Evolutionary conservation across 352 stramenopile genomes (phyloP), one percentile per base, ranked within the genome.

Genomic region (Phytophthora constricta): DNA sequence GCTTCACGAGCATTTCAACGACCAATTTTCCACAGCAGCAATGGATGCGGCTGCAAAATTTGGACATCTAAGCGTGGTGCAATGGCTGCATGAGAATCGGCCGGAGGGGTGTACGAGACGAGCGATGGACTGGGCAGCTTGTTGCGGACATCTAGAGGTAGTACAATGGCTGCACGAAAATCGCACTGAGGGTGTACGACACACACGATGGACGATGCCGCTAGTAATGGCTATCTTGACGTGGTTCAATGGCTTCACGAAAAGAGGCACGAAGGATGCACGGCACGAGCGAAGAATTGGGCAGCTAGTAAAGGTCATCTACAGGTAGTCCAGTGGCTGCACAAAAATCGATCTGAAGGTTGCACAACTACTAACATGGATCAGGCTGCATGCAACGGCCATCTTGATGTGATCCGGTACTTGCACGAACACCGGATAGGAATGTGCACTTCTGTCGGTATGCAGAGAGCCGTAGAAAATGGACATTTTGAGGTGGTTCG

Each of bases 71-170:
- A 17, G 3, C n/a, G 8, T 23, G 41, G 41, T 47, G 2, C 16
- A 47, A 9, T n/a, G n/a, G n/a, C n/a, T n/a, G n/a, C n/a, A n/a
- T n/a, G n/a, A n/a, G n/a, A n/a, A n/a, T n/a, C n/a, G n/a, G n/a
- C n/a, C n/a, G n/a, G n/a, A n/a, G n/a, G n/a, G n/a, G 11, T 37
- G 31, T 11, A 37, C 31, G 5, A 11, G 5, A 13, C 5, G 31
- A 13, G 31, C 31, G 5, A 37, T 37, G 31, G 11, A 37, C n/a
- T n/a, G n/a, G n/a, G n/a, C n/a, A n/a, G n/a, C n/a, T n/a, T n/a
- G n/a, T n/a, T n/a, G n/a, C n/a, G 62, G 54, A 4, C 56, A 70
- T 23, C 23, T 70, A 0, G 47, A 70, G 31, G 53, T 69, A 22
- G 46, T 69, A 8, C 37, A 31, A 53, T 64, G 53, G 53, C 22